Percentiles rank a stretch among this genome's conserved stretches.
These are phyloP conservation scores for Fusarium algeriense DNA, from an alignment of 2,329 filamentous ascomycete genomes.

Conservation along the genomic window DNA sequence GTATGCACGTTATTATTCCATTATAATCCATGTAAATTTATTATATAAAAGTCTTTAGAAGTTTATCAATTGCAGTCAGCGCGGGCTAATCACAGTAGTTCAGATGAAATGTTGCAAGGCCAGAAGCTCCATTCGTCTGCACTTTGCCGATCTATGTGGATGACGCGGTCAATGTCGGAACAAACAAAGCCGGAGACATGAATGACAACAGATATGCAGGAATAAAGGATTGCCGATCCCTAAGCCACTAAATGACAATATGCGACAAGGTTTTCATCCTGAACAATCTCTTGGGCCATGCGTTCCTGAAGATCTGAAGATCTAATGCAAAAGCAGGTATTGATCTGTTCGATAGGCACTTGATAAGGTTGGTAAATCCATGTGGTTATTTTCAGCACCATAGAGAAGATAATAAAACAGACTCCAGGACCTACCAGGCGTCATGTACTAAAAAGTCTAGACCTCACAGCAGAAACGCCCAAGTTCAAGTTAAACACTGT, in stretches of 20 bases:
- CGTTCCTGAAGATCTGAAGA: not conserved
- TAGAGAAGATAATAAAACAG: not conserved
- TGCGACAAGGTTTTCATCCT: fast-evolving
- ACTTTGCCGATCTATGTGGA: no score
- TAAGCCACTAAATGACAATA: not conserved
- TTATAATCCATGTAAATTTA: not conserved
- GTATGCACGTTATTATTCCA: not conserved
- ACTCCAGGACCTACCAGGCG: fast-evolving
- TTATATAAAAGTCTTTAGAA: no score
- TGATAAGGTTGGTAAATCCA: not conserved
- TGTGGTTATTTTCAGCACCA: not conserved
- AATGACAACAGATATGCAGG: not conserved
- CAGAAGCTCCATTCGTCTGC: not conserved
- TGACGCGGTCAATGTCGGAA: not conserved
- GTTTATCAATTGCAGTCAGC: no score
- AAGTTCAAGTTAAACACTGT: not conserved
- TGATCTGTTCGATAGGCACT: fast-evolving
- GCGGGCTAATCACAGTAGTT: not conserved
- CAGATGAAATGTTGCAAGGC: not conserved
- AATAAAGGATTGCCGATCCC: not conserved
- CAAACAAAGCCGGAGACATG: not conserved
- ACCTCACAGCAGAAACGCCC: not conserved
- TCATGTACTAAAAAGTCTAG: not conserved
- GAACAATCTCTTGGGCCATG: fast-evolving
- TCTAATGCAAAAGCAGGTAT: not conserved